Evolutionary conservation across 164 flowering plant species (phyloP).

Genomic region (Magnolia sinica): DNA sequence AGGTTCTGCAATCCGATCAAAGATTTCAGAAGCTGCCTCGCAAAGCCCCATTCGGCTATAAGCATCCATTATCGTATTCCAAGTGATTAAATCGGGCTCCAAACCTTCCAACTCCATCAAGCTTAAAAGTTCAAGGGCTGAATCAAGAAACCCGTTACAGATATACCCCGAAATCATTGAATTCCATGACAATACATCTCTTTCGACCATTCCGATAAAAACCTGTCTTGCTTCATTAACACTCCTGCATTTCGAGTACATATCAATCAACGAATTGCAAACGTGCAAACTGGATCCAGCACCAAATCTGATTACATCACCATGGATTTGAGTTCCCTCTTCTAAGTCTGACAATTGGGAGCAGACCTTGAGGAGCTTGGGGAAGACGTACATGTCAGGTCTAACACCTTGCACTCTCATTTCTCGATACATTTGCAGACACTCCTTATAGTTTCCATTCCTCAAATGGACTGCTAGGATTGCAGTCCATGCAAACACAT

Average conservation of each 20-base stretch:
- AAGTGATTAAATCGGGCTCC: slow-evolving; percentile 48
- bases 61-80: slow-evolving; percentile 51
- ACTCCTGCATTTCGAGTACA: slow-evolving; percentile 52
- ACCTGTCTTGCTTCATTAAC: slow-evolving; percentile 30
- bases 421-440: slow-evolving; percentile 24
- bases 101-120: slow-evolving; percentile 32
- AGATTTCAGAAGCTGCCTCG: slow-evolving; percentile 40
- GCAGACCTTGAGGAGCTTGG: slow-evolving; percentile 42
- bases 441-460: slow-evolving; percentile 26
- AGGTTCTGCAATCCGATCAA: slow-evolving; percentile 39
- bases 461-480: slow-evolving; percentile 34
- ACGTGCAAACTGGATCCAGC: slow-evolving; percentile 27
- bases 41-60: slow-evolving; percentile 44
- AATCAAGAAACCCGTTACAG: slow-evolving; percentile 26
- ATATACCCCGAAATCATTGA: slow-evolving; percentile 51
- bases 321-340: slow-evolving; percentile 38
- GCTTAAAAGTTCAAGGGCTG: slow-evolving; percentile 31
- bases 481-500: slow-evolving; percentile 59
- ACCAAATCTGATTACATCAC: slow-evolving; percentile 34
- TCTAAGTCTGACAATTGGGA: slow-evolving; percentile 23
- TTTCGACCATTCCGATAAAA: slow-evolving; percentile 36
- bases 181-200: slow-evolving; percentile 55
- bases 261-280: slow-evolving; percentile 43
- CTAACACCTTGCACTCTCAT: slow-evolving; percentile 29
- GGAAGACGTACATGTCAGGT: slow-evolving; percentile 56